Evolutionary conservation across 2,329 filamentous ascomycete genomes (phyloP).

Genomic region (Gaeumannomyces tritici): DNA sequence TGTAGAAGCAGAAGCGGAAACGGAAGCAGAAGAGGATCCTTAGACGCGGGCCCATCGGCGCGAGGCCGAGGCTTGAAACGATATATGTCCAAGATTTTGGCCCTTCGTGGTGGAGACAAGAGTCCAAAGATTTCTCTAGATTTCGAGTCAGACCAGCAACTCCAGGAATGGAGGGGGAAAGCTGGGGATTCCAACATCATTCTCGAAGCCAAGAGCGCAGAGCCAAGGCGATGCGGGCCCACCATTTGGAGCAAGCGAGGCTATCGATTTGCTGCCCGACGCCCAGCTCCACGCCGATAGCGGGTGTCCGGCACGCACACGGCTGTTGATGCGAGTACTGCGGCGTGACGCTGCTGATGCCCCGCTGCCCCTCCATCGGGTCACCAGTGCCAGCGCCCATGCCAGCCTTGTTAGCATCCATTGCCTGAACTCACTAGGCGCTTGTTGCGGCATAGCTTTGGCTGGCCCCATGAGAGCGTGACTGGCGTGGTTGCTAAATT

Average conservation of each 20-base stretch:
- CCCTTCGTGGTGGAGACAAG: not conserved
- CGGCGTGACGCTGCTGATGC: too few species aligned
- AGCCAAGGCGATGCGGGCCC: not conserved
- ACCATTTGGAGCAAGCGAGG: not conserved
- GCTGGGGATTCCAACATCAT: not conserved
- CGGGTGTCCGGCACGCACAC: not conserved
- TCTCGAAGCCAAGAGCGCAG: not conserved
- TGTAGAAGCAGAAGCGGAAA: not conserved
- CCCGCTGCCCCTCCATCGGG: not conserved
- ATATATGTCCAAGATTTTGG: not conserved
- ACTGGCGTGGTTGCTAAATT: too few species aligned
- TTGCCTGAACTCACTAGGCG: not conserved
- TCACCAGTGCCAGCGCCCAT: too few species aligned
- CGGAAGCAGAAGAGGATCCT: not conserved
- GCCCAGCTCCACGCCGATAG: not conserved
- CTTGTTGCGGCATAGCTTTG: not conserved
- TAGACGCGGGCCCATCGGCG: too few species aligned
- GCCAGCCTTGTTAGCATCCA: not conserved
- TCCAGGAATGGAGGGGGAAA: not conserved
- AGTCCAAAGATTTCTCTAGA: not conserved
- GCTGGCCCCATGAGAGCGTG: too few species aligned
- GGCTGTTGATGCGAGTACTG: not conserved
- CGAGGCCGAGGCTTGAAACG: not conserved
- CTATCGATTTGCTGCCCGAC: not conserved
- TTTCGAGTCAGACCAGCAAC: not conserved